phyloP scores from a whole-genome alignment of 768 basidiomycete genomes.

The Atractiella rhizophila region DNA sequence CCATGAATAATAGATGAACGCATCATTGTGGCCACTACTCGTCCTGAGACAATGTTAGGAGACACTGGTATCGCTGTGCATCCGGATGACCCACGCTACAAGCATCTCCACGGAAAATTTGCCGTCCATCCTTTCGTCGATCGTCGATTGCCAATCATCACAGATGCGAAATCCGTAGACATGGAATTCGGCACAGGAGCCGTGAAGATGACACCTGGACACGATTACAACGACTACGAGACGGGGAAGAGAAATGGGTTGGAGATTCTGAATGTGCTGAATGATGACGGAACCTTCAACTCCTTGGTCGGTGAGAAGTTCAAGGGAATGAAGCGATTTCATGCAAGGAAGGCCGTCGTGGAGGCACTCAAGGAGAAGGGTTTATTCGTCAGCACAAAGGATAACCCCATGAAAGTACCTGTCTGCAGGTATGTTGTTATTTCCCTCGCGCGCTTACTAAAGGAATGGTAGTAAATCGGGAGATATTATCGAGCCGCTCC shows the following conservation, averaged over 20 bases:
- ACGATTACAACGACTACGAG: conserved; percentile 91
- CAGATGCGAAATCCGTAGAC: conserved; percentile 60
- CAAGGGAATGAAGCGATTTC: conserved; percentile 94
- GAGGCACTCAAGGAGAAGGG: conserved; percentile 60
- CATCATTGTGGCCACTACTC: conserved; percentile 82
- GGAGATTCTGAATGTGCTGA: conserved; percentile 77
- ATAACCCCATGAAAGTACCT: conserved; percentile 93
- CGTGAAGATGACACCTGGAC: conserved; percentile 95
- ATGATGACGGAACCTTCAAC: conserved; percentile 91
- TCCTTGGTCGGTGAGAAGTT: conserved; percentile 42
- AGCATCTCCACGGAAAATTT: conserved; percentile 83
- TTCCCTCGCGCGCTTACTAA: conserved; percentile 1
- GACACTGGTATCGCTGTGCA: conserved; percentile 95
- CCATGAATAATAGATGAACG: conserved; percentile 38
- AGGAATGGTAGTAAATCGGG: conserved; percentile 51
- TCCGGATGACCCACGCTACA: conserved; percentile 74
- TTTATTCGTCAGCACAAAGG: conserved; percentile 66
- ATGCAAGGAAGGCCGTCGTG: conserved; percentile 59
- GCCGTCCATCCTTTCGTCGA: conserved; percentile 59
- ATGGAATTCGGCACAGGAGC: conserved; percentile 94
- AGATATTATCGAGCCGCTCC: conserved; percentile 74
- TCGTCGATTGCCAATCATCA: conserved; percentile 63
- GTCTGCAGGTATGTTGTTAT: conserved; percentile 43
- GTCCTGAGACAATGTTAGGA: conserved; percentile 95
- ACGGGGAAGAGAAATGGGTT: conserved; percentile 67